Evolutionary conservation across 78 protist species (phyloP).

Genomic region (Dictyostelium brefeldianum): DNA sequence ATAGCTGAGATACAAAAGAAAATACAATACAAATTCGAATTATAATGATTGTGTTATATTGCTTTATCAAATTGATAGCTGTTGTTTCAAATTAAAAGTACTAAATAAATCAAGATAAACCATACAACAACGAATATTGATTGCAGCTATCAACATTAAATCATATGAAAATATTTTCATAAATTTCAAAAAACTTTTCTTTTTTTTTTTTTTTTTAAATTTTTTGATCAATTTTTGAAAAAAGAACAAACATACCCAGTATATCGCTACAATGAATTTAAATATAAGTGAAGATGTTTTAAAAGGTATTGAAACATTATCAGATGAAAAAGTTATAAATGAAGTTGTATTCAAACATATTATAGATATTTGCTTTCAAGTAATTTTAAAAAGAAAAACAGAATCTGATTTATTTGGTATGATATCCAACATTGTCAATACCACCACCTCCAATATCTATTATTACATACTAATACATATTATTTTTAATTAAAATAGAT

Average conservation of each 20-base stretch:
- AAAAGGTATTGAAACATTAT: constrained; percentile 58
- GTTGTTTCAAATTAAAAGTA: too few relatives aligned
- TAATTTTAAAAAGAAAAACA: constrained; percentile 40
- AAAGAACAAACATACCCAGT: too few relatives aligned
- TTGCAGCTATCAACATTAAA: too few relatives aligned
- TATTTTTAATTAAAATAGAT: neutral
- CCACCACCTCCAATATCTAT: neutral
- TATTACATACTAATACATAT: neutral
- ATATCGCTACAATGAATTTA: constrained; percentile 22
- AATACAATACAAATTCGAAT: too few relatives aligned
- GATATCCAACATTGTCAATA: neutral
- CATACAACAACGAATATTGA: too few relatives aligned
- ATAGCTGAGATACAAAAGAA: too few relatives aligned
- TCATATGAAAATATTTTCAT: too few relatives aligned
- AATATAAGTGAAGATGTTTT: constrained; percentile 77
- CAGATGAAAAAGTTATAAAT: constrained; percentile 52
- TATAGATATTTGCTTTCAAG: constrained; percentile 45
- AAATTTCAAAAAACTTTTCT: too few relatives aligned
- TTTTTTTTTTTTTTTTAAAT: neutral
- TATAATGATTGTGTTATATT: too few relatives aligned
- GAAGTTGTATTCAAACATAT: constrained; percentile 44
- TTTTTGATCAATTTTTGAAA: neutral
- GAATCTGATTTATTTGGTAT: constrained; percentile 35
- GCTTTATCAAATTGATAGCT: too few relatives aligned
- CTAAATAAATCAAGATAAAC: too few relatives aligned